Evolutionary conservation across 768 basidiomycete genomes (phyloP).

Genomic region (Mycena alexandri): DNA sequence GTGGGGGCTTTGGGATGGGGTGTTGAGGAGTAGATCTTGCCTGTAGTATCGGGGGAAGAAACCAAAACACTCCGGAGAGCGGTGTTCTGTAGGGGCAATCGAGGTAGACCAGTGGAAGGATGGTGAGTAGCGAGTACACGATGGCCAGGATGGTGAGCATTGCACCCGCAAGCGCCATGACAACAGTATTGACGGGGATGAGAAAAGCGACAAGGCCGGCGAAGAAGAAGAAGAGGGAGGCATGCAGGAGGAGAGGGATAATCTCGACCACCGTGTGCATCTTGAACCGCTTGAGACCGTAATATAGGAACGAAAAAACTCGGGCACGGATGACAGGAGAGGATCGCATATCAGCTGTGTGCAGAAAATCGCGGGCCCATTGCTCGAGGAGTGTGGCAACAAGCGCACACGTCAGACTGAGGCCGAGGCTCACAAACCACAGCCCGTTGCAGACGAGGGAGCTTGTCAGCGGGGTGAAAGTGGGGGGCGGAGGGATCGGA

Average conservation of each 20-base stretch:
- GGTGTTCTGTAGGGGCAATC: constrained; percentile 37
- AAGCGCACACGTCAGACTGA: constrained; percentile 24
- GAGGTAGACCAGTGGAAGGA: constrained; percentile 29
- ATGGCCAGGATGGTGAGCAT: constrained; percentile 12
- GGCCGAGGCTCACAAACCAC: constrained; percentile 24
- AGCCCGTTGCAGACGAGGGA: constrained; percentile 14
- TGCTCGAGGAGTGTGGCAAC: constrained; percentile 21
- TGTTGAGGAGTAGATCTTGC: too few species aligned
- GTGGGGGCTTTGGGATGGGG: too few species aligned
- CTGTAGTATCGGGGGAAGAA: neutral
- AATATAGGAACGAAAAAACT: constrained; percentile 20
- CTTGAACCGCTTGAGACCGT: constrained; percentile 10
- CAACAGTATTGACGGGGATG: constrained; percentile 11
- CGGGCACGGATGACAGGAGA: constrained; percentile 15
- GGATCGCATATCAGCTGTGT: constrained; percentile 15
- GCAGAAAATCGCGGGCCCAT: constrained; percentile 27
- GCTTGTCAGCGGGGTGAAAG: constrained; percentile 6
- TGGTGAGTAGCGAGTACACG: constrained; percentile 28
- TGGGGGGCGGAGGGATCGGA: neutral
- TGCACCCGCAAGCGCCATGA: constrained; percentile 12
- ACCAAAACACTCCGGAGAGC: constrained; percentile 11
- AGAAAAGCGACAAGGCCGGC: constrained; percentile 35
- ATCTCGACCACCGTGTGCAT: constrained; percentile 23
- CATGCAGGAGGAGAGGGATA: constrained; percentile 36
- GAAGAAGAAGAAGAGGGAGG: constrained; percentile 35